Conservation (phyloP, 1,284 basidiomycete genomes). For the Ustilago hordei region DNA sequence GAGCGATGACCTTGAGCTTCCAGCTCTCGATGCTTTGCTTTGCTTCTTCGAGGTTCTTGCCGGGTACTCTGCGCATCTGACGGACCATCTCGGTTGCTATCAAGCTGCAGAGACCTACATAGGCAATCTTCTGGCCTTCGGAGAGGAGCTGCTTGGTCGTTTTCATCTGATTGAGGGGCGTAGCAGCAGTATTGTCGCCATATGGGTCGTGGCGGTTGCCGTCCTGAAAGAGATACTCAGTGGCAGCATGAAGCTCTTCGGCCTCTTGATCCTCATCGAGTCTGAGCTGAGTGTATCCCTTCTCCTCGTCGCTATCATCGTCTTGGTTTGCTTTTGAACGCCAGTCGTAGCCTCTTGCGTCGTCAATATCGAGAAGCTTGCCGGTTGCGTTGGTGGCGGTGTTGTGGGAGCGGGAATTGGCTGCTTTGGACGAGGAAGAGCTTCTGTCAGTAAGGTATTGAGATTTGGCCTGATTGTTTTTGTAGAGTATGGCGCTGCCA, state of each 20-base stretch:
- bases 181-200: constrained; percentile 53
- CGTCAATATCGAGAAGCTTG: constrained; percentile 63
- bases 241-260: constrained; percentile 64
- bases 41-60: constrained; percentile 49
- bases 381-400: constrained; percentile 61
- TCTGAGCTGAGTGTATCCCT: constrained; percentile 67
- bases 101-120: constrained; percentile 67
- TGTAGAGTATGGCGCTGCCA: constrained; percentile 27
- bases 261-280: constrained; percentile 68
- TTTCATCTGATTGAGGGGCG: constrained; percentile 67
- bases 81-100: constrained; percentile 60
- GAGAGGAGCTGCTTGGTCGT: constrained; percentile 67
- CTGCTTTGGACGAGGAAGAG: constrained; percentile 9
- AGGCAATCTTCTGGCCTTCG: constrained; percentile 68
- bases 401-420: constrained; percentile 15
- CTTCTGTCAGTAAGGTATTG: constrained; percentile 26
- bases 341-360: constrained; percentile 68
- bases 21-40: constrained; percentile 61
- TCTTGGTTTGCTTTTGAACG: constrained; percentile 53
- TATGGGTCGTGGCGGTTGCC: constrained; percentile 51
- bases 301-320: constrained; percentile 48
- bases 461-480: constrained; percentile 18
- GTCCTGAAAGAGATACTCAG: constrained; percentile 67
- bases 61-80: constrained; percentile 51
- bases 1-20: constrained; percentile 66